Evolutionary conservation across 208 protist species (phyloP).

Genomic region (Trypanosomatidae sp.): DNA sequence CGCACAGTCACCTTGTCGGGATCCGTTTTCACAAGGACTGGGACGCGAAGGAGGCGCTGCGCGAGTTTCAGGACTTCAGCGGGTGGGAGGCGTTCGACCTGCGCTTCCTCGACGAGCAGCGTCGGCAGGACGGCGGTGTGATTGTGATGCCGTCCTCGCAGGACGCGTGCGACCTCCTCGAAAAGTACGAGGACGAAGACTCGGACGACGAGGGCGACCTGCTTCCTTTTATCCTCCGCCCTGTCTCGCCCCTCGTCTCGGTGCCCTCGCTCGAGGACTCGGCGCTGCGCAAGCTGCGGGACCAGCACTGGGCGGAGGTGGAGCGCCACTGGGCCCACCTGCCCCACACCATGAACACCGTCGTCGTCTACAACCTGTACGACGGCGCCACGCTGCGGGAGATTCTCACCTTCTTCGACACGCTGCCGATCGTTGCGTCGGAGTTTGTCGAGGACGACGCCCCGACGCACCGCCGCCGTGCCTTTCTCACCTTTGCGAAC

Average conservation of each 20-base stretch:
- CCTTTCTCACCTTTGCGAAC: slow-evolving; percentile 70
- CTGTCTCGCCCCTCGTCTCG: slow-evolving; percentile 58
- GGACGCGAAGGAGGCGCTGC: slow-evolving; percentile 54
- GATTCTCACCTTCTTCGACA: slow-evolving; percentile 49
- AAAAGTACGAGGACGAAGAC: slow-evolving; percentile 90
- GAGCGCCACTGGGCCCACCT: slow-evolving; percentile 72
- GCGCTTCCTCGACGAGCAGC: slow-evolving; percentile 67
- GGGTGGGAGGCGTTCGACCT: slow-evolving; percentile 77
- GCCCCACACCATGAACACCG: slow-evolving; percentile 57
- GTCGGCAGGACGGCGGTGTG: slow-evolving; percentile 65
- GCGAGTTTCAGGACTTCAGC: slow-evolving; percentile 80
- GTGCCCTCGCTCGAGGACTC: slow-evolving; percentile 84
- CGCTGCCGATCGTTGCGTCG: slow-evolving; percentile 37
- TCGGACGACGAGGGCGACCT: slow-evolving; percentile 82
- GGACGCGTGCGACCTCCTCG: slow-evolving; percentile 80
- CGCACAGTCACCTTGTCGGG: slow-evolving; percentile 74
- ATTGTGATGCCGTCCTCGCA: slow-evolving; percentile 81
- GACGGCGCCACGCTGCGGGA: slow-evolving; percentile 62
- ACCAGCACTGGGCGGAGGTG: slow-evolving; percentile 74
- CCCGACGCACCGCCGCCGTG: slow-evolving; percentile 54
- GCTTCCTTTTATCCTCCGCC: slow-evolving; percentile 77
- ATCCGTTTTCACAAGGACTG: slow-evolving; percentile 68
- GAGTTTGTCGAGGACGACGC: slow-evolving; percentile 65
- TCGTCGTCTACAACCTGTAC: slow-evolving; percentile 83
- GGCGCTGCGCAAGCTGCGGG: slow-evolving; percentile 61